A percentile compares a stretch with the other conserved stretches of the same genome.
Evolutionary conservation across 257 asterid genomes (phyloP).

Genomic region (Eucommia ulmoides): DNA sequence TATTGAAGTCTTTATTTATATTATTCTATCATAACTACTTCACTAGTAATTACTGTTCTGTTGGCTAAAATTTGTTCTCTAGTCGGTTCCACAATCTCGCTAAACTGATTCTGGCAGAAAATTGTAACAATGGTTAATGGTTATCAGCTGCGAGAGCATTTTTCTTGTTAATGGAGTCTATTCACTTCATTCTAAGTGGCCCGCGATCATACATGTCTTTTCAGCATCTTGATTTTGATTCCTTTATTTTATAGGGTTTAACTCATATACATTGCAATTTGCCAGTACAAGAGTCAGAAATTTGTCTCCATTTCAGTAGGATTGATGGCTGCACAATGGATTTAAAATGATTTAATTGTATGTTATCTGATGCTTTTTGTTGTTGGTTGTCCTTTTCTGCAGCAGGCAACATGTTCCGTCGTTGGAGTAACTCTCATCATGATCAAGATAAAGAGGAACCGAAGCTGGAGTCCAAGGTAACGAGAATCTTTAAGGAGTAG

Average conservation of each 20-base stretch:
- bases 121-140: no score
- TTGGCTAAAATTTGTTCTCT: no score
- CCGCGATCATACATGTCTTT: not conserved
- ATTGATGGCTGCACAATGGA: no score
- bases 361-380: not conserved
- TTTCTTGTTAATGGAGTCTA: no score
- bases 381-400: constrained; percentile 7
- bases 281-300: not conserved
- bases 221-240: no score
- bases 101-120: no score
- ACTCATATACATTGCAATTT: not conserved
- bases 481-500: not conserved
- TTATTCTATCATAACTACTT: no score
- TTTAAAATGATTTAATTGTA: not conserved
- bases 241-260: not conserved
- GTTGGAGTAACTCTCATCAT: constrained; percentile 34
- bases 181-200: no score
- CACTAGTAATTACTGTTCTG: no score
- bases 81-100: no score
- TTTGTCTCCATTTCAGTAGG: not conserved
- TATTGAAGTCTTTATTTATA: no score
- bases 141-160: no score
- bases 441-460: constrained; percentile 42
- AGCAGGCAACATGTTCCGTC: constrained; percentile 44
- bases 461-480: constrained; percentile 61